These are phyloP conservation scores for Rhododendron ovatum DNA, from an alignment of 148 eudicot genomes.

Conservation along the genomic window DNA sequence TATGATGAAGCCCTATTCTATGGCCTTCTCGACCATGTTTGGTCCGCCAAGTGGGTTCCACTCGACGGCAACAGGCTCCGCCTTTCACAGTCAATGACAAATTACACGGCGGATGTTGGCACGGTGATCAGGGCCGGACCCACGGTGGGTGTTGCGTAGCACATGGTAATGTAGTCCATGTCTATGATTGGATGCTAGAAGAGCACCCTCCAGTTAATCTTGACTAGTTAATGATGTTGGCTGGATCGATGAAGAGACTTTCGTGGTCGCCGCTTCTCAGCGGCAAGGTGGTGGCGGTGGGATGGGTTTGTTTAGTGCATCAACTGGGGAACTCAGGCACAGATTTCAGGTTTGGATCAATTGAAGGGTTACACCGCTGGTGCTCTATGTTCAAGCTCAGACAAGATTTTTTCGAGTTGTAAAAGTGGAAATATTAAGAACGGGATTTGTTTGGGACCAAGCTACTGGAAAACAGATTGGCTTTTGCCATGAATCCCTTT, in stretches of 20 bases:
- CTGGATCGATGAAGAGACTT: slow-evolving; percentile 48
- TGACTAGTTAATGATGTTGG: slow-evolving; percentile 70
- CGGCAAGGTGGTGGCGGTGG: slow-evolving; percentile 63
- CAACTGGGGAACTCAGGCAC: slow-evolving; percentile 41
- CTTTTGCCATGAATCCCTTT: too few relatives aligned
- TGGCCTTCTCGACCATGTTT: slow-evolving; percentile 62
- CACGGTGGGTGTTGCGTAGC: slow-evolving; percentile 78
- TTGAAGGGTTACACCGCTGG: slow-evolving; percentile 78
- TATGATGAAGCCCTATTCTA: slow-evolving; percentile 71
- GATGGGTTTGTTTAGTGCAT: slow-evolving; percentile 56
- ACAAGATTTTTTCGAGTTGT: slow-evolving; percentile 63
- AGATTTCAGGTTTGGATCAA: slow-evolving; percentile 38
- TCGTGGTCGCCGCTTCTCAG: slow-evolving; percentile 58
- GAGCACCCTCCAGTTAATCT: slow-evolving; percentile 63
- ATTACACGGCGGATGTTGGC: slow-evolving; percentile 68
- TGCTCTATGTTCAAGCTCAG: slow-evolving; percentile 44
- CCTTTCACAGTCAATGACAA: slow-evolving; percentile 34
- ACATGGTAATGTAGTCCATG: slow-evolving; percentile 85
- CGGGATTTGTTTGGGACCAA: slow-evolving; percentile 85
- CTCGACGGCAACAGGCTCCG: slow-evolving; percentile 64
- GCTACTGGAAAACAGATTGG: slow-evolving; percentile 8
- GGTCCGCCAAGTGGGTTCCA: slow-evolving; percentile 67
- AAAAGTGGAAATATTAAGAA: slow-evolving; percentile 53
- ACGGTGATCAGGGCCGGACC: slow-evolving; percentile 77
- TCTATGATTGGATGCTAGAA: slow-evolving; percentile 75